phyloP scores from a whole-genome alignment of 805 yeast species.

The Zygoascus biomembranicola region DNA sequence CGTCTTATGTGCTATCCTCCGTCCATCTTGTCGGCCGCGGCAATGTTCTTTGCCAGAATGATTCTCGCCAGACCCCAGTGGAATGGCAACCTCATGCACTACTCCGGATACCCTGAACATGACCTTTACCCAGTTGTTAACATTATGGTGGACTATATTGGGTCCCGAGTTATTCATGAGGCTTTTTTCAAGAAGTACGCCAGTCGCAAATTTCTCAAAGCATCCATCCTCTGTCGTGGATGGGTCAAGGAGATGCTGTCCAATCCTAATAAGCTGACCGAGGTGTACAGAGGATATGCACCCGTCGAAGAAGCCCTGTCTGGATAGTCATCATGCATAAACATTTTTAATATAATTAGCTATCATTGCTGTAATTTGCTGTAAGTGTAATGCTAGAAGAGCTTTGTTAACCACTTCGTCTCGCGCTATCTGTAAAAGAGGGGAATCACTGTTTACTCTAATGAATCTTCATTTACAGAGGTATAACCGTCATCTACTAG shows the following conservation, averaged over 20 bases:
- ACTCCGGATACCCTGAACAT: conserved; percentile 73
- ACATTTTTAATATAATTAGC: neutral
- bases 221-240: conserved; percentile 27
- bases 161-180: conserved; percentile 78
- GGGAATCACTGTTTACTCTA: too few relatives aligned
- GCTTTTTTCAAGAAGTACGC: conserved; percentile 93
- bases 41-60: conserved; percentile 74
- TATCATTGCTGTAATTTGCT: neutral
- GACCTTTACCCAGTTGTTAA: conserved; percentile 67
- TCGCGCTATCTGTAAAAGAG: too few relatives aligned
- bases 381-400: neutral
- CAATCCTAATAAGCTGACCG: neutral
- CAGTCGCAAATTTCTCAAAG: conserved; percentile 75
- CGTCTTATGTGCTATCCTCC: conserved; percentile 67
- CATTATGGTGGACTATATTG: conserved; percentile 63
- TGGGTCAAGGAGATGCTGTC: conserved; percentile 25
- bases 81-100: conserved; percentile 82
- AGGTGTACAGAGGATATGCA: neutral
- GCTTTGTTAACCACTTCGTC: too few relatives aligned
- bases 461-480: too few relatives aligned
- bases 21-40: conserved; percentile 74
- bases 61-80: conserved; percentile 63
- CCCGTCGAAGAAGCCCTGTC: neutral
- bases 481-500: too few relatives aligned
- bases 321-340: neutral